A percentile compares a stretch with the other conserved stretches of the same genome.
phyloP scores from a whole-genome alignment of 2,329 filamentous ascomycete species.

The Calonectria honghensis region DNA sequence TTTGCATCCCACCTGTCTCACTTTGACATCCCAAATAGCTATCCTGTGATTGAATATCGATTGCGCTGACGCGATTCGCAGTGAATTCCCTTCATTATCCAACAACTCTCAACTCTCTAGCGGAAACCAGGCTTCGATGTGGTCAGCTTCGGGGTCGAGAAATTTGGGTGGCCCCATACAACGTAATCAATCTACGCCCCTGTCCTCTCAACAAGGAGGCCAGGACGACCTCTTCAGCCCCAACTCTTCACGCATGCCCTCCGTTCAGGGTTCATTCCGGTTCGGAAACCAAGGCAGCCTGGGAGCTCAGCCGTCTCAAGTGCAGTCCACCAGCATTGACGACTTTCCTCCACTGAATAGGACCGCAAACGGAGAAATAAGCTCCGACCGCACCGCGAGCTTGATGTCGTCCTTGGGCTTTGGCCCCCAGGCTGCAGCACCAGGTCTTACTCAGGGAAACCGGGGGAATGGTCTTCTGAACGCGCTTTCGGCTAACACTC shows the following conservation, averaged over 20 bases:
- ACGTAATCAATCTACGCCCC: constrained; percentile 70
- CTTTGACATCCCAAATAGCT: neutral
- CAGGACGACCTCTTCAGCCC: constrained; percentile 68
- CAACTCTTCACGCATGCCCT: constrained; percentile 63
- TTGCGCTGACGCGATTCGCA: constrained; percentile 57
- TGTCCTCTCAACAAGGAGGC: constrained; percentile 70
- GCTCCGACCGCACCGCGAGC: constrained; percentile 71
- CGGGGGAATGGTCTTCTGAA: constrained; percentile 78
- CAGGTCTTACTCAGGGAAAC: constrained; percentile 61
- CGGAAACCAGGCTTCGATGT: constrained; percentile 71
- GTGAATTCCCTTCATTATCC: constrained; percentile 80
- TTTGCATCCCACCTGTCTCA: constrained; percentile 23
- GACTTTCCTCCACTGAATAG: constrained; percentile 79
- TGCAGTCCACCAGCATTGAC: constrained; percentile 70
- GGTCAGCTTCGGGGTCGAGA: constrained; percentile 71
- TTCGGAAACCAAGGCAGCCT: constrained; percentile 70
- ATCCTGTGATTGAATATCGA: neutral
- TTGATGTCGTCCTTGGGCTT: constrained; percentile 74
- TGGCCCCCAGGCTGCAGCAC: constrained; percentile 65
- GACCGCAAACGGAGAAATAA: constrained; percentile 74
- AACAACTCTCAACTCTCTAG: constrained; percentile 74
- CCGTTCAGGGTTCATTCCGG: constrained; percentile 70
- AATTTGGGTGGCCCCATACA: constrained; percentile 69
- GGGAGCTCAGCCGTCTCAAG: constrained; percentile 66
- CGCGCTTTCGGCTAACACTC: constrained; percentile 76